Evolutionary conservation across 2,329 filamentous ascomycete genomes (phyloP), one percentile per base, ranked within the genome.

Genomic region (Coleophoma cylindrospora): DNA sequence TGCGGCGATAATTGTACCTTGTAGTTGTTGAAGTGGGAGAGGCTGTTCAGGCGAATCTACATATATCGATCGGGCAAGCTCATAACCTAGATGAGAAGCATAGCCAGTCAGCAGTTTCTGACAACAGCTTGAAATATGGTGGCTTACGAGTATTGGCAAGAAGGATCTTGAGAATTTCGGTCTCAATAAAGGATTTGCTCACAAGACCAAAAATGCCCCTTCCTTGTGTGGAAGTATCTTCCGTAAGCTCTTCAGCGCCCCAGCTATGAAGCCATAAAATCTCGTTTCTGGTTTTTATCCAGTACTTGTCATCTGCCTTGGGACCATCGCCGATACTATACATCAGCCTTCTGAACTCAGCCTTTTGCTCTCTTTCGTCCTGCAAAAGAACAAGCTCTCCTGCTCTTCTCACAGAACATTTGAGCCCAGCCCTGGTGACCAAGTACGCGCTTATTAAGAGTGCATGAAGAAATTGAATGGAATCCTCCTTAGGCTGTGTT

Each of bases 221-320:
- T 19, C 84, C 79, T 36, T 70, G 50, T 17, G 57, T 55, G 32
- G 60, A 60, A 7, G 63, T 57, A 34, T 68, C 68, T 45, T 69
- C 66, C 15, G 55, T 51, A 45, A 57, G 61, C 48, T 77, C 68
- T 52, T 78, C 73, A 21, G 75, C 74, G 34, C 84, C 84, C 87
- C 87, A 91, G 60, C 79, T 77, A 62, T 83, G 81, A 32, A 92
- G 72, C 88, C 88, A 92, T 4, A 90, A 64, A 9, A 91, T 66
- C 58, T 85, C 82, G 40, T 77, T 77, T 50, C 87, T 76, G 12
- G 79, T 75, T 48, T 70, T 73, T 22, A 74, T 69, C 84, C 85
- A 88, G 53, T 79, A 81, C 34, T 74, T 74, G 52, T 88, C 83
- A 48, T 88, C 82, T 34, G 74, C 76, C 53, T 77, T 81, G 2